A percentile compares a stretch with the other conserved stretches of the same genome.
phyloP scores from a whole-genome alignment of 2,329 filamentous ascomycete genomes.

The Chaetomiaceae sp. region DNA sequence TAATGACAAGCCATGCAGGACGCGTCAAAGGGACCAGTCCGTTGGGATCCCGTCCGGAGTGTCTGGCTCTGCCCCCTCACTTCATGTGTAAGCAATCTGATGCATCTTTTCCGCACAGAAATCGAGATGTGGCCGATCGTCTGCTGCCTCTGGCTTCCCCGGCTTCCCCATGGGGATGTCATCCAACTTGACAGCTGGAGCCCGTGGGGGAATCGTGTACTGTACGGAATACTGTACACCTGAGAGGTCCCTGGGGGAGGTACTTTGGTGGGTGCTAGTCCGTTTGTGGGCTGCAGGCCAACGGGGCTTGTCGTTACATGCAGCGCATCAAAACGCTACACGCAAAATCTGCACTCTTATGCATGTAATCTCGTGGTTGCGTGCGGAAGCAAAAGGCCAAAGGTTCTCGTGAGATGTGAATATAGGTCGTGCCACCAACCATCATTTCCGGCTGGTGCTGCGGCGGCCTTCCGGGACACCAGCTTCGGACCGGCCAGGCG shows the following conservation, averaged over 20 bases:
- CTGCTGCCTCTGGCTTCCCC: not conserved
- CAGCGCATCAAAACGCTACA: not conserved
- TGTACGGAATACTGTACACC: no score
- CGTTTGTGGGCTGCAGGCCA: not conserved
- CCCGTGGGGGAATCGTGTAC: not conserved
- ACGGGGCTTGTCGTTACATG: not conserved
- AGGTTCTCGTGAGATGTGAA: not conserved
- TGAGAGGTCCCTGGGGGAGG: no score
- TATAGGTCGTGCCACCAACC: not conserved
- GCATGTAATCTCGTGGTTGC: not conserved
- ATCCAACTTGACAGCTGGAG: constrained; percentile 18
- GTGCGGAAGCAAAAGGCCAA: not conserved
- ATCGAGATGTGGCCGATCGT: constrained; percentile 16
- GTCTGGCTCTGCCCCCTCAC: no score
- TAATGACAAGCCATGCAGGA: no score
- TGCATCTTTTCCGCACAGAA: no score
- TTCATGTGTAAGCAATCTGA: constrained; percentile 12
- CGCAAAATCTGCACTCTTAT: not conserved
- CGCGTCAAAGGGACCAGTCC: no score
- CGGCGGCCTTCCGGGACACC: not conserved
- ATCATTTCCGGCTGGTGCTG: not conserved
- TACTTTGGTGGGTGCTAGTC: no score
- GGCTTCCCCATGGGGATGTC: not conserved
- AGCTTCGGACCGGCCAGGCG: not conserved
- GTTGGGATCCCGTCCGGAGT: no score